Percentiles rank a stretch among this genome's conserved stretches.
Conservation (phyloP, 140 eudicot species). For the Bidens hawaiensis region DNA sequence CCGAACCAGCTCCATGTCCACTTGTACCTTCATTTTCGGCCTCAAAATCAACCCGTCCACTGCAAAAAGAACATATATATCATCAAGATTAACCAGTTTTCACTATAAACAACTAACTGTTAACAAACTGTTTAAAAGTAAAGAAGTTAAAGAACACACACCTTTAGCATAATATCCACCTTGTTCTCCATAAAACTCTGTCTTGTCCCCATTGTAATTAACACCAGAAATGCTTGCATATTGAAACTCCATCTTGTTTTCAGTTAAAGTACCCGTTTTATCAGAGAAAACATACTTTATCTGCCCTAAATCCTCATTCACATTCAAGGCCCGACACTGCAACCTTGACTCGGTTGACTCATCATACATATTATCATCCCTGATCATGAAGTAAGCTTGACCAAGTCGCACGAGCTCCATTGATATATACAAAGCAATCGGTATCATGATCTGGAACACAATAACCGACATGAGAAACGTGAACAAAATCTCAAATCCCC, state of each 20-base stretch:
- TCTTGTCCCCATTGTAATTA: constrained; percentile 52
- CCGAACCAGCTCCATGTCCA: constrained; percentile 57
- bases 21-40: constrained; percentile 78
- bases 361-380: constrained; percentile 61
- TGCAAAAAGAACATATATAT: constrained; percentile 3
- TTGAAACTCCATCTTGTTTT: constrained; percentile 97
- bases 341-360: constrained; percentile 56
- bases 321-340: constrained; percentile 90
- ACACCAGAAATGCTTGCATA: constrained; percentile 81
- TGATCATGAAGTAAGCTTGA: constrained; percentile 91
- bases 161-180: constrained; percentile 59
- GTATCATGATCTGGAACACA: constrained; percentile 90
- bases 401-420: constrained; percentile 98
- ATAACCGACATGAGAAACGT: constrained; percentile 88
- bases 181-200: constrained; percentile 40
- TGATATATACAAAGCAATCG: constrained; percentile 92
- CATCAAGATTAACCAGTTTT: constrained; percentile 1
- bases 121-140: background rate
- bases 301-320: constrained; percentile 93
- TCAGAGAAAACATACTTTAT: constrained; percentile 88
- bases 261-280: constrained; percentile 93
- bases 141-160: constrained; percentile 10
- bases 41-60: constrained; percentile 60
- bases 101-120: background rate
- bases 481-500: constrained; percentile 82